Conservation (phyloP, 192 early-diverging fungal genomes). For the Pilaira anomala region DNA sequence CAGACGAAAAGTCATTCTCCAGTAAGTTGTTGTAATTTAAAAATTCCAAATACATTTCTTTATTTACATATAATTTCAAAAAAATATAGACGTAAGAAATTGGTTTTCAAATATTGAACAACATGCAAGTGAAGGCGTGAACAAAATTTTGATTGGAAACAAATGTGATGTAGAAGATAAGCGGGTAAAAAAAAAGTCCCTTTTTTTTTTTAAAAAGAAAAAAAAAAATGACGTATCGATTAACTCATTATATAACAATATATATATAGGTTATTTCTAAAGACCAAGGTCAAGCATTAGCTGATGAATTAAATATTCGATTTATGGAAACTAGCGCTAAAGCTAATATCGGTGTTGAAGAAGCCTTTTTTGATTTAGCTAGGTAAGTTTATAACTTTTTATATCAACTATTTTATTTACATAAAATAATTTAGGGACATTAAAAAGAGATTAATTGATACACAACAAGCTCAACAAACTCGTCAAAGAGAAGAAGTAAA, state of each 20-base stretch:
- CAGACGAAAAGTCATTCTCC: constrained; percentile 96
- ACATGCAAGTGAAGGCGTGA: constrained; percentile 97
- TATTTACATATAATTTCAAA: neutral
- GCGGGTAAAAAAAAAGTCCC: constrained; percentile 53
- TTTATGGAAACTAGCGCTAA: constrained; percentile 99
- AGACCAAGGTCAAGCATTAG: constrained; percentile 93
- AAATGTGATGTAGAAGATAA: constrained; percentile 98
- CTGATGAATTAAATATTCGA: constrained; percentile 91
- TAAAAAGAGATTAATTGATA: constrained; percentile 97
- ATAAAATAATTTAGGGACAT: constrained; percentile 89
- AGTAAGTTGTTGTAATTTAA: constrained; percentile 53
- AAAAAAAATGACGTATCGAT: too few relatives aligned
- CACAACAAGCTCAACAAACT: constrained; percentile 51
- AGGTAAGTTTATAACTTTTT: constrained; percentile 46
- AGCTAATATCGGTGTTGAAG: constrained; percentile 95
- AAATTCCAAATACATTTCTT: too few relatives aligned
- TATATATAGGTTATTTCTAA: constrained; percentile 77
- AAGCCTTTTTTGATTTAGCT: constrained; percentile 95
- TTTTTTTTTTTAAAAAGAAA: constrained; percentile 8
- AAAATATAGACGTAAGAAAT: constrained; percentile 85
- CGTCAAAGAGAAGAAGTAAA: constrained; percentile 33
- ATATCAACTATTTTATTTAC: neutral
- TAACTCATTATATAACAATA: neutral
- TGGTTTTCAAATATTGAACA: constrained; percentile 99
- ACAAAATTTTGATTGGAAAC: constrained; percentile 99